Evolutionary conservation across 495 filamentous ascomycete species (phyloP), one percentile per base, ranked within the genome.

Genomic region (Amniculicola lignicola): DNA sequence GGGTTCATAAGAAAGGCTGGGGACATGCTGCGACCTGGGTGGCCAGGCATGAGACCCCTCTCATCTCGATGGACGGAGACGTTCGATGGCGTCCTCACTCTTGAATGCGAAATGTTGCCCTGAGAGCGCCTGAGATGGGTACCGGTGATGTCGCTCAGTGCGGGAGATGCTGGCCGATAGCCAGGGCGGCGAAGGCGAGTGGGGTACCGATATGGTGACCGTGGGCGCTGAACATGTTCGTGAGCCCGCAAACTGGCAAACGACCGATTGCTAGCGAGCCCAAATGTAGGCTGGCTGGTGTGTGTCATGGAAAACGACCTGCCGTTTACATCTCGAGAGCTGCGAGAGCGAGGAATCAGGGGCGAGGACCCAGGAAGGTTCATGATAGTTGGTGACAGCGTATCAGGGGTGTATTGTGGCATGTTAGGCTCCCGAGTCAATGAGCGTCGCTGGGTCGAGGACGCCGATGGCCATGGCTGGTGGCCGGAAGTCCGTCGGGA

Each of bases 161-260:
- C 79, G 25, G 83, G 84, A 3, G 83, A 88, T 5, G 77, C 74
- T 12, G 84, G 80, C 19, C 82, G 78, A 53, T 85, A 80, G 12
- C 81, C 80, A 7, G 82, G 82, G 16, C 83, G 79, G 66, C 79
- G 83, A 19, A 85, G 71, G 24, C 82, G 76, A n/a, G 80, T 77
- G 6, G 82, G 82, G 59, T 86, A 86, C 9, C 76, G 75, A 63
- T 82, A 83, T 0, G 82, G 83, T 18, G 81, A 84, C 21, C 79
- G 75, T 31, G 82, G 82, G 10, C 82, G 73, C 54, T 77, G 76
- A 35, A 75, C 64, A 35, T 61, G 61, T 37, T 67, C 57, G 33
- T 67, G 52, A 59, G 67, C 67, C 63, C 79, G 72, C 35, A 82
- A 60, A 35, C 77, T 82, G 4, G 73, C 72, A 38, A 72, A 74